Conservation (phyloP, 805 yeast genomes). For the Pichia phayaonensis region DNA sequence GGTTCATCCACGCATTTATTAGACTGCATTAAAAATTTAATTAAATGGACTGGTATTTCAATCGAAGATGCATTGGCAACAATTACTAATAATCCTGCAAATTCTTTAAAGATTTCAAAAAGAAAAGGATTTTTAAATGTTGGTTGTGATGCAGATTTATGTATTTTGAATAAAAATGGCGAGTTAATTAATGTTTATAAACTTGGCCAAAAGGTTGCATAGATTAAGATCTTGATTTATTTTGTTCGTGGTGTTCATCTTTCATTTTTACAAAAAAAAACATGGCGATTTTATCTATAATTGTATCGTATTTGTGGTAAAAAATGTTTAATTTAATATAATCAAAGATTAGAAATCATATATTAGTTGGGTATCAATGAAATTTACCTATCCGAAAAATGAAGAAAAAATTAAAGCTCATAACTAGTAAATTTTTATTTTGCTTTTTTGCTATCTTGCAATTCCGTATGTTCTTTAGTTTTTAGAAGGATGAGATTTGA, state of each 20-base stretch:
- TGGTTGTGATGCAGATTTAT: slow-evolving; percentile 53
- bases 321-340: too few relatives aligned
- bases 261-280: neutral
- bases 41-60: slow-evolving; percentile 40
- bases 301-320: too few relatives aligned
- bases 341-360: too few relatives aligned
- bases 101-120: slow-evolving; percentile 35
- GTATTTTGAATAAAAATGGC: slow-evolving; percentile 37
- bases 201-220: slow-evolving; percentile 32
- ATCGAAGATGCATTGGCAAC: slow-evolving; percentile 49
- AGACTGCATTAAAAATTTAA: slow-evolving; percentile 42
- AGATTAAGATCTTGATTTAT: neutral
- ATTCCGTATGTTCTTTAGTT: too few relatives aligned
- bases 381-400: too few relatives aligned
- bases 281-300: too few relatives aligned
- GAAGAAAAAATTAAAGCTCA: too few relatives aligned
- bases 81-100: slow-evolving; percentile 48
- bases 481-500: too few relatives aligned
- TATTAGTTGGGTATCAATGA: too few relatives aligned
- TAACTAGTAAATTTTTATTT: too few relatives aligned
- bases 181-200: slow-evolving; percentile 43
- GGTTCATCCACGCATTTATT: slow-evolving; percentile 54
- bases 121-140: slow-evolving; percentile 42
- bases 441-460: too few relatives aligned
- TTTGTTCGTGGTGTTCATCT: neutral